Conservation (phyloP, 225 moss, liverwort and hornwort species). For the Bryum argenteum region DNA sequence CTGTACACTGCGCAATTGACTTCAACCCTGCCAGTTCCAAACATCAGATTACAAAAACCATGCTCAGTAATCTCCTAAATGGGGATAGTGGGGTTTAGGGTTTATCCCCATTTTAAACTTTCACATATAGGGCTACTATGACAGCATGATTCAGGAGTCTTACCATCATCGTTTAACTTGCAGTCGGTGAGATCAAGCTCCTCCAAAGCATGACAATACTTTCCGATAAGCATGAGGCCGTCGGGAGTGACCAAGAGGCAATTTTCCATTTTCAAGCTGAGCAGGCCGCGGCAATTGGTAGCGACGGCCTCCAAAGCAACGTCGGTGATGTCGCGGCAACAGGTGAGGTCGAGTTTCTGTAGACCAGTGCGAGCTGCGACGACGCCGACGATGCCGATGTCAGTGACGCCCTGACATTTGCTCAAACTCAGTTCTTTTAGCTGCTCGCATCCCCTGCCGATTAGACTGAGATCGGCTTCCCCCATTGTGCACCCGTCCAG, state of each 20-base stretch:
- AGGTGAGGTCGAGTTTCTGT: slow-evolving; percentile 72
- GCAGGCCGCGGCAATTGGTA: slow-evolving; percentile 53
- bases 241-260: slow-evolving; percentile 57
- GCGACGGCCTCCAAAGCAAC: slow-evolving; percentile 60
- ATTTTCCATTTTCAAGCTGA: slow-evolving; percentile 79
- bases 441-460: slow-evolving; percentile 69
- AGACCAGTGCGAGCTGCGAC: slow-evolving; percentile 57
- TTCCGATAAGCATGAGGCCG: slow-evolving; percentile 57
- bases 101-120: too few relatives aligned
- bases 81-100: too few relatives aligned
- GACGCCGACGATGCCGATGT: slow-evolving; percentile 59
- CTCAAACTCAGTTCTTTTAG: slow-evolving; percentile 74
- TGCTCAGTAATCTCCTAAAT: too few relatives aligned
- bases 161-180: slow-evolving; percentile 74
- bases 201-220: slow-evolving; percentile 60
- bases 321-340: slow-evolving; percentile 82
- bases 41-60: too few relatives aligned
- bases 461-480: slow-evolving; percentile 56
- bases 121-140: too few relatives aligned
- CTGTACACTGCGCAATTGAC: slow-evolving; percentile 68
- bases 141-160: background rate
- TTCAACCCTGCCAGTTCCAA: slow-evolving; percentile 65
- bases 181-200: slow-evolving; percentile 79
- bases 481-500: slow-evolving; percentile 72
- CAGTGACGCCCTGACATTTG: slow-evolving; percentile 74